Evolutionary conservation across 768 basidiomycete genomes (phyloP).

Genomic region (Nidula microcarpa): DNA sequence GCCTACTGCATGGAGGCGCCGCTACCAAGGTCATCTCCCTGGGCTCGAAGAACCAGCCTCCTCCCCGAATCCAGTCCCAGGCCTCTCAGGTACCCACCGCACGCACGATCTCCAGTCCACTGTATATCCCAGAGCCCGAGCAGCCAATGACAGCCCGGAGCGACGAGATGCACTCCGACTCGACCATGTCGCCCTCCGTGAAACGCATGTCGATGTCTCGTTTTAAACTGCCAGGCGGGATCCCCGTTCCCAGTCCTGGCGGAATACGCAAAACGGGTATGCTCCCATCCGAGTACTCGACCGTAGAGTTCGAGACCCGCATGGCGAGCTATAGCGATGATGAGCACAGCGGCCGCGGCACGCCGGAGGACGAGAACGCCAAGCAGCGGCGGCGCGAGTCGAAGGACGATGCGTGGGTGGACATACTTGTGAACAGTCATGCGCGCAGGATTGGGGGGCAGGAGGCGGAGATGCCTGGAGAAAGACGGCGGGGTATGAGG

Average conservation of each 20-base stretch:
- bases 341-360: constrained; percentile 25
- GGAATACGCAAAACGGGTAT: constrained; percentile 44
- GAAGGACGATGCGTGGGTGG: constrained; percentile 82
- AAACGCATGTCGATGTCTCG: constrained; percentile 46
- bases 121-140: constrained; percentile 16
- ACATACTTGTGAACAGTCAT: constrained; percentile 71
- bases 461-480: constrained; percentile 37
- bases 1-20: constrained; percentile 55
- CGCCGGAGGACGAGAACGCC: constrained; percentile 34
- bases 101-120: constrained; percentile 13
- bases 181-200: constrained; percentile 23
- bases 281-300: constrained; percentile 73
- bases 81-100: constrained; percentile 8
- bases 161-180: constrained; percentile 30
- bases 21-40: constrained; percentile 43
- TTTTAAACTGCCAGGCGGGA: constrained; percentile 54
- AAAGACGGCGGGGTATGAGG: constrained; percentile 27
- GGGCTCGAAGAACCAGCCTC: constrained; percentile 17
- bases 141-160: constrained; percentile 21
- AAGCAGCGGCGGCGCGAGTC: constrained; percentile 46
- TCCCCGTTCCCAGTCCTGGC: constrained; percentile 54
- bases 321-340: constrained; percentile 62
- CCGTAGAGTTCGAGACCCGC: constrained; percentile 81
- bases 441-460: constrained; percentile 50
- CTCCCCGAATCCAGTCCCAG: constrained; percentile 10